These are phyloP conservation scores for Leptomonas seymouri DNA, from an alignment of 208 protist genomes.

Conservation along the genomic window DNA sequence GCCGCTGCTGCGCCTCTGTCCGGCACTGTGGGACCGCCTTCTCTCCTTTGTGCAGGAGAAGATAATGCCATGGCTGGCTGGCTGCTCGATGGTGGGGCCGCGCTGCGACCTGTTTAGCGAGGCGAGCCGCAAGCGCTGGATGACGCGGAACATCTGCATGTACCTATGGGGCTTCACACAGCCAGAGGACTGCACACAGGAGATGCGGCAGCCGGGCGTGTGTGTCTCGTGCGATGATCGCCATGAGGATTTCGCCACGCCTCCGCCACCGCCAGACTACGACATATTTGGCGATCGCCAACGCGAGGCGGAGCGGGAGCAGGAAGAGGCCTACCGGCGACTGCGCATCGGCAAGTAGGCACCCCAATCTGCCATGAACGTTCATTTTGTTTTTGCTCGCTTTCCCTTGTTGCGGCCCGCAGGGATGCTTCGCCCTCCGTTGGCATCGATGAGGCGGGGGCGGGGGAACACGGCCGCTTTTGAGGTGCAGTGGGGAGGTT, in stretches of 20 bases:
- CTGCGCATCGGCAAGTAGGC: slow-evolving; percentile 25
- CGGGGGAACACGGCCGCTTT: not conserved
- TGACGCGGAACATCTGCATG: slow-evolving; percentile 69
- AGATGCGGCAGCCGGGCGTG: slow-evolving; percentile 76
- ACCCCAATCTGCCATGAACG: not conserved
- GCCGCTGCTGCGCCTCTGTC: slow-evolving; percentile 52
- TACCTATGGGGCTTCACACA: slow-evolving; percentile 80
- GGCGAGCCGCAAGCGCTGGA: slow-evolving; percentile 64
- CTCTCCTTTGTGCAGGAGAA: slow-evolving; percentile 57
- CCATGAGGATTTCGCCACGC: slow-evolving; percentile 68
- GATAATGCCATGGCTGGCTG: slow-evolving; percentile 73
- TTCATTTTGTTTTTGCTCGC: not conserved
- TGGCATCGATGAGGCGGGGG: too few relatives aligned
- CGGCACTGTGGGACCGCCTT: slow-evolving; percentile 46
- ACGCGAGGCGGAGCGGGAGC: slow-evolving; percentile 41
- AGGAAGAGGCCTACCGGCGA: slow-evolving; percentile 27
- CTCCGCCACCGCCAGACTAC: slow-evolving; percentile 60
- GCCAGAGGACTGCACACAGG: slow-evolving; percentile 53
- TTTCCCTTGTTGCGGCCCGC: not conserved
- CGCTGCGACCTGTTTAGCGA: slow-evolving; percentile 62
- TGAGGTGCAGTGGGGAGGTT: not conserved
- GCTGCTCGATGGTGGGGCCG: slow-evolving; percentile 82
- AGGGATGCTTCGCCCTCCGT: not conserved
- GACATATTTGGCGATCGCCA: slow-evolving; percentile 80
- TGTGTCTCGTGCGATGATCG: slow-evolving; percentile 73